phyloP scores from a whole-genome alignment of 208 protist species.

The Acanthamoeba castellanii region DNA sequence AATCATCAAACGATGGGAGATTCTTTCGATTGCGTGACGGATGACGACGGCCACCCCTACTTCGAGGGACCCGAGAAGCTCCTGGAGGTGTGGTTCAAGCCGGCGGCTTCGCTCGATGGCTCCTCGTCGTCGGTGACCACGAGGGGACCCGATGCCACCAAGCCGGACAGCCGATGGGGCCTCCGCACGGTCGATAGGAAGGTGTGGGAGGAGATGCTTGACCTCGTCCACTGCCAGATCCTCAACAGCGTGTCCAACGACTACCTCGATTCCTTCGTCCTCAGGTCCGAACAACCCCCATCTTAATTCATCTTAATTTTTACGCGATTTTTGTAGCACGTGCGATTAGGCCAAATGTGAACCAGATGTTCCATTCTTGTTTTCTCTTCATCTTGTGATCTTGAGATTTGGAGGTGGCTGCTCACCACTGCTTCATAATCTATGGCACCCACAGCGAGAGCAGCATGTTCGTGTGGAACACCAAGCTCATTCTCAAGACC shows the following conservation, averaged over 20 bases:
- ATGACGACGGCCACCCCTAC: conserved; percentile 1
- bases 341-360: background rate
- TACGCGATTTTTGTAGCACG: background rate
- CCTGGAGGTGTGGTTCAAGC: conserved; percentile 69
- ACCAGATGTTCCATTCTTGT: background rate
- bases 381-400: too few species aligned
- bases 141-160: background rate
- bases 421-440: too few species aligned
- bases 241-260: conserved; percentile 81
- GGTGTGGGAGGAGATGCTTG: conserved; percentile 84
- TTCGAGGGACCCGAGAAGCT: conserved; percentile 75
- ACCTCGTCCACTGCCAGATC: conserved; percentile 82
- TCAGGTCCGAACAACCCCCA: conserved; percentile 42
- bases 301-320: background rate
- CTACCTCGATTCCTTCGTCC: conserved; percentile 85
- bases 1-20: conserved; percentile 9
- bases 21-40: conserved; percentile 33
- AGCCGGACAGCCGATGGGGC: conserved; percentile 41
- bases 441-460: conserved; percentile 80
- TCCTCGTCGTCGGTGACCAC: background rate
- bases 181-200: conserved; percentile 71
- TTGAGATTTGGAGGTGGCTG: too few species aligned
- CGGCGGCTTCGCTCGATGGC: background rate
- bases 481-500: conserved; percentile 88
- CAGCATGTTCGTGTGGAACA: conserved; percentile 86